Base-by-base conservation (phyloP, 371 early-diverging fungal species). In the Rhizopus arrhizus region DNA sequence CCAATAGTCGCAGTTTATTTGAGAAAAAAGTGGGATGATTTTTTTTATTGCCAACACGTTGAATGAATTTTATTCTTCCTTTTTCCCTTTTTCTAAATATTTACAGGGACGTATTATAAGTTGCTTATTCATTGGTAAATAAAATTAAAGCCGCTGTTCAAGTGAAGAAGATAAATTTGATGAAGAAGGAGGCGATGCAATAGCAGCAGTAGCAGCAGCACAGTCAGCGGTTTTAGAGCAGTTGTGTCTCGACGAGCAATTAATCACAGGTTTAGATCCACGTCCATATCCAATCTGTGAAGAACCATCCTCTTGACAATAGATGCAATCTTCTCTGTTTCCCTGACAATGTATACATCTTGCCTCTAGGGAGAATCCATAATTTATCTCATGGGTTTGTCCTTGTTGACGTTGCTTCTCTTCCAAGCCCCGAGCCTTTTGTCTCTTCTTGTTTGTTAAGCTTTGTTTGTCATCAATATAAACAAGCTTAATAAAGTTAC, bases 401-500 rank as follows among this genome's bases (percentile, higher is more conserved):
- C 11, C 36, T 9, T 36, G 6, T 36, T 36, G 36, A 6, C 40
- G 12, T 33, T 31, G 4, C 33, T 42, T 5, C 16, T 34, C 16
- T 56, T 28, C 10, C 31, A 43, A 5, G 5, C 15, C 13, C 1
- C 13, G 28, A 16, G 51, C 40, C 13, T 63, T 63, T 31, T 56
- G 13, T 5, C 11, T 28, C n/a, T 62, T 63, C 31, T 67, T 67
- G 29, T 67, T 63, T 11, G 68, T 59, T 12, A 62, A 35, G 31
- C 59, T 63, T 15, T 13, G n/a, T 15, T 43, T 43, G 49, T 68
- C 60, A 28, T 67, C 61, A 34, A 74, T 59, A 28, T 59, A 64
- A 9, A 77, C 53, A 2, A 74, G 31, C 50, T 79, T 79, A 34
- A 79, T 69, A 63, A 79, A 79, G 47, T 79, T 79, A 16, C 80